Conservation (phyloP, 257 asterid species). For the Buddleja alternifolia region DNA sequence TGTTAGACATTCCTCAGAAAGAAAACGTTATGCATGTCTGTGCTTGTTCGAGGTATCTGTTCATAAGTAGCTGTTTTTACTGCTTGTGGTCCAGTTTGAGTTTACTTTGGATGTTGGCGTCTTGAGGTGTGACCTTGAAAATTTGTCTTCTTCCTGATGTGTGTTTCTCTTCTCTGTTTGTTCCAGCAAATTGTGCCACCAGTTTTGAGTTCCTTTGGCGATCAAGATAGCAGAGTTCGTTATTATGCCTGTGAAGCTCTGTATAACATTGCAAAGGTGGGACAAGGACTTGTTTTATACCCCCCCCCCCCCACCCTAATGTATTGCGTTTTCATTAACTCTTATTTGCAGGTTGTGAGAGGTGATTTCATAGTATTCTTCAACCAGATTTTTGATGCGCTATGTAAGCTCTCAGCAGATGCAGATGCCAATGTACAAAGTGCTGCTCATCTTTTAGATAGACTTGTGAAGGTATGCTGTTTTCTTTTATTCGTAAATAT, state of each 20-base stretch:
- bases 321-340: constrained; percentile 33
- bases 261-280: constrained; percentile 97
- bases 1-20: constrained; percentile 1
- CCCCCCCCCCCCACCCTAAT: constrained; percentile 13
- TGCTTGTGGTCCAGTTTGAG: constrained; percentile 11
- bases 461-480: constrained; percentile 84
- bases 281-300: constrained; percentile 20
- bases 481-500: constrained; percentile 8
- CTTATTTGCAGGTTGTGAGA: constrained; percentile 84
- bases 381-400: constrained; percentile 93
- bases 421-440: constrained; percentile 97
- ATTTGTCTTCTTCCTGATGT: constrained; percentile 29
- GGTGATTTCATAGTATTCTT: constrained; percentile 98
- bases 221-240: constrained; percentile 99
- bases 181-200: constrained; percentile 97
- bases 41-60: background rate
- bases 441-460: constrained; percentile 99
- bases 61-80: constrained; percentile 5
- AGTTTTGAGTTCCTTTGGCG: constrained; percentile 83
- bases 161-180: constrained; percentile 28
- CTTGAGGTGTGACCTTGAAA: constrained; percentile 15
- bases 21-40: constrained; percentile 10
- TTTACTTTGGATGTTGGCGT: constrained; percentile 23
- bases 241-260: constrained; percentile 98
- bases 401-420: constrained; percentile 99